Percentiles rank a stretch among this genome's conserved stretches.
phyloP scores from a whole-genome alignment of 495 filamentous ascomycete genomes.

The Talaromyces liani region DNA sequence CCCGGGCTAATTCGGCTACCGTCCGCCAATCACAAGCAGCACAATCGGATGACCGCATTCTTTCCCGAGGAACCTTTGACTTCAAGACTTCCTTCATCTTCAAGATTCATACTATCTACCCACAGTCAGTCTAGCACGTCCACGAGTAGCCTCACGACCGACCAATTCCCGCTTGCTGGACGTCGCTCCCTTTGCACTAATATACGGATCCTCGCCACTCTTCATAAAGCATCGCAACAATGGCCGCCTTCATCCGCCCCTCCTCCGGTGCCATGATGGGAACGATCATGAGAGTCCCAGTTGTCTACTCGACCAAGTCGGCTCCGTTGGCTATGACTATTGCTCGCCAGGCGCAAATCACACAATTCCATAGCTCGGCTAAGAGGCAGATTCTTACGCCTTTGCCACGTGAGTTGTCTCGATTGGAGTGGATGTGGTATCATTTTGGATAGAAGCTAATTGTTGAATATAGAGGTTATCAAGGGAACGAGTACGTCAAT shows the following conservation, averaged over 20 bases:
- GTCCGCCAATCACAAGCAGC: conserved; percentile 33
- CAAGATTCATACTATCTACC: neutral
- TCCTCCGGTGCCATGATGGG: conserved; percentile 12
- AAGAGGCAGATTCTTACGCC: conserved; percentile 61
- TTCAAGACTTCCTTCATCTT: conserved; percentile 21
- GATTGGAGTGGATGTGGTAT: conserved; percentile 12
- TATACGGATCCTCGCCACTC: neutral
- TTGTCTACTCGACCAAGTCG: neutral
- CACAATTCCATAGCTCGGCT: conserved; percentile 68
- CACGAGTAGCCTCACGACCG: neutral
- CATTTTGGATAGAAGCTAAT: conserved; percentile 21
- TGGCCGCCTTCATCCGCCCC: conserved; percentile 39
- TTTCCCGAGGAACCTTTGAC: conserved; percentile 32
- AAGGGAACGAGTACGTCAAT: conserved; percentile 65
- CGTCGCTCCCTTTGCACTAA: neutral
- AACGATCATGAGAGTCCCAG: conserved; percentile 1
- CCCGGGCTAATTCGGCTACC: conserved; percentile 37
- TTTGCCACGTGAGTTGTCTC: conserved; percentile 52
- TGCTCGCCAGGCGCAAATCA: conserved; percentile 32
- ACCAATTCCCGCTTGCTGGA: conserved; percentile 9
- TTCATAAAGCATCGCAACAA: conserved; percentile 9
- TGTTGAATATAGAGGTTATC: conserved; percentile 53
- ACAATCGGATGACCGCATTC: conserved; percentile 38
- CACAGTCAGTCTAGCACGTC: neutral
- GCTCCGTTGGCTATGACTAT: conserved; percentile 29